These are phyloP conservation scores for Phytophthora multivora DNA, from an alignment of 352 stramenopile species.

Conservation along the genomic window DNA sequence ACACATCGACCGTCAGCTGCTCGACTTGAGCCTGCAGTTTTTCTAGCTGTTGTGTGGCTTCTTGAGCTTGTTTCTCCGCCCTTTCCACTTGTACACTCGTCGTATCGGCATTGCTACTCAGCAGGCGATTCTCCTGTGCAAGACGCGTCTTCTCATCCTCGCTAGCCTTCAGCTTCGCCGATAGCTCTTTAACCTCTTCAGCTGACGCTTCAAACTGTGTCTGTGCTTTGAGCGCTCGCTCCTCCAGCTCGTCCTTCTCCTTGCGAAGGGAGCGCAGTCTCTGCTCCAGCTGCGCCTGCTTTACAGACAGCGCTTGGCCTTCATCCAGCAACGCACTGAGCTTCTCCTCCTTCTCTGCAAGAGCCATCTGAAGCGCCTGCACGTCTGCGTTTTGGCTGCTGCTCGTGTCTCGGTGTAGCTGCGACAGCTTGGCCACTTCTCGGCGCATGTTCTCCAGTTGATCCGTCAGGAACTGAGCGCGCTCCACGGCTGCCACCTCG, in stretches of 20 bases:
- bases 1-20: conserved; percentile 38
- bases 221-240: conserved; percentile 56
- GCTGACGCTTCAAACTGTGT: conserved; percentile 54
- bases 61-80: conserved; percentile 29
- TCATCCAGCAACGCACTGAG: conserved; percentile 72
- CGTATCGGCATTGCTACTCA: conserved; percentile 30
- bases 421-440: conserved; percentile 66
- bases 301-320: conserved; percentile 76
- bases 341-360: conserved; percentile 78
- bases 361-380: conserved; percentile 59
- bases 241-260: conserved; percentile 82
- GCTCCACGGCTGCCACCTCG: conserved; percentile 67
- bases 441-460: conserved; percentile 66
- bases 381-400: conserved; percentile 51
- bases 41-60: conserved; percentile 26
- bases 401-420: conserved; percentile 39
- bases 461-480: conserved; percentile 60
- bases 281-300: conserved; percentile 77
- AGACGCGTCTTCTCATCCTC: conserved; percentile 62
- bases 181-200: conserved; percentile 54
- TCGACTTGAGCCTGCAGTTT: conserved; percentile 32
- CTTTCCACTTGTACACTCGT: conserved; percentile 37
- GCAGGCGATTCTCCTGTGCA: conserved; percentile 40
- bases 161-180: conserved; percentile 43
- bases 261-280: conserved; percentile 69